phyloP scores from a whole-genome alignment of 139 green algal genomes.

The Chlamydomonas schloesseri region DNA sequence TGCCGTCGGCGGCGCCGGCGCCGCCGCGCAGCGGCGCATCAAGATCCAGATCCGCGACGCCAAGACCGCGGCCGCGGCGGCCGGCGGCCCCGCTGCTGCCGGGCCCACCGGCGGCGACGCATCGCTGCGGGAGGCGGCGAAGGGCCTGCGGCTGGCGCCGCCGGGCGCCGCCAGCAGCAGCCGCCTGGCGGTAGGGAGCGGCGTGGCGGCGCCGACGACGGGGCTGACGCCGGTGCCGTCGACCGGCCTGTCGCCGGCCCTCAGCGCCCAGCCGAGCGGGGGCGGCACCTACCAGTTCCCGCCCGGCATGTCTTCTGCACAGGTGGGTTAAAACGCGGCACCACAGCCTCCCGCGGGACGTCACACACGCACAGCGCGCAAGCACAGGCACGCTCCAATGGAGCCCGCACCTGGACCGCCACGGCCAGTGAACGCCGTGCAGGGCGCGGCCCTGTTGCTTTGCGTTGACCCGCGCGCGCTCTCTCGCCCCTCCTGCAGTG shows the following conservation, averaged over 20 bases:
- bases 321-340: no score
- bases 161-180: neutral
- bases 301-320: slow-evolving; percentile 14
- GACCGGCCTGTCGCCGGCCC: no score
- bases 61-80: no score
- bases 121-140: neutral
- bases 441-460: no score
- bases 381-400: no score
- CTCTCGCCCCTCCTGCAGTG: no score
- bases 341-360: no score
- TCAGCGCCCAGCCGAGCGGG: no score
- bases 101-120: neutral
- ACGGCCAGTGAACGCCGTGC: no score
- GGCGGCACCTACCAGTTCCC: slow-evolving; percentile 10
- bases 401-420: no score
- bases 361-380: no score
- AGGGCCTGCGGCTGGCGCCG: neutral
- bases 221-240: neutral
- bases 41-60: slow-evolving; percentile 37
- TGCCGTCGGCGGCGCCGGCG: neutral
- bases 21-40: slow-evolving; percentile 4
- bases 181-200: neutral
- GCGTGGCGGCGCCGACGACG: neutral
- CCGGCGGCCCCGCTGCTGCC: neutral
- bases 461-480: no score